Percentiles rank a stretch among this genome's conserved stretches.
Evolutionary conservation across 2,329 filamentous ascomycete species (phyloP).

Genomic region (Venturia effusa): DNA sequence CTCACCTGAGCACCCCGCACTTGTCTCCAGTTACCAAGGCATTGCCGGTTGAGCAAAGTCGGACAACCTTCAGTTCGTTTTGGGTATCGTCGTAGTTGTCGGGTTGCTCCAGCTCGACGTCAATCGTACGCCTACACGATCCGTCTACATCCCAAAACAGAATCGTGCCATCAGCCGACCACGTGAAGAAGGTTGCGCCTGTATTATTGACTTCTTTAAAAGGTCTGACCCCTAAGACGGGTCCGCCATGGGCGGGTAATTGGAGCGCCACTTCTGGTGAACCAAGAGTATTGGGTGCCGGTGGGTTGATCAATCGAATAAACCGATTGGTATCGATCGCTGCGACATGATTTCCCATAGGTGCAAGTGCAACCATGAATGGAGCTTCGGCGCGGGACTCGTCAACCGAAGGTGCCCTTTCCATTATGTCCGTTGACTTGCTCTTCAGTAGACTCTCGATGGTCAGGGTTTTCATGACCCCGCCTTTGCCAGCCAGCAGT

Average conservation of each 20-base stretch:
- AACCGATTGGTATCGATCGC: slow-evolving; percentile 63
- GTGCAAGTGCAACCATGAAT: slow-evolving; percentile 14
- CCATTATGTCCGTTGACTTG: neutral
- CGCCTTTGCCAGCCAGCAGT: slow-evolving; percentile 58
- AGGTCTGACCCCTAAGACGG: slow-evolving; percentile 59
- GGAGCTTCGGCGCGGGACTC: neutral
- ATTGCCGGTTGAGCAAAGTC: slow-evolving; percentile 49
- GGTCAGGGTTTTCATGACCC: slow-evolving; percentile 35
- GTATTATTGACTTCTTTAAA: slow-evolving; percentile 49
- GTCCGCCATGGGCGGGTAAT: slow-evolving; percentile 46
- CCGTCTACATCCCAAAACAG: slow-evolving; percentile 76
- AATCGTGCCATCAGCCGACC: slow-evolving; percentile 71
- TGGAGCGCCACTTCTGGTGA: slow-evolving; percentile 25
- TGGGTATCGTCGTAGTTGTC: slow-evolving; percentile 32
- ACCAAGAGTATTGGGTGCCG: slow-evolving; percentile 22
- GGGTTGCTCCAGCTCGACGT: slow-evolving; percentile 58
- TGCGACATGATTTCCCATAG: slow-evolving; percentile 17
- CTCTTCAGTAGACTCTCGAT: slow-evolving; percentile 22
- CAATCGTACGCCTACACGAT: slow-evolving; percentile 50
- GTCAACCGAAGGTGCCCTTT: neutral
- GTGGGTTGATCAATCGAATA: slow-evolving; percentile 52
- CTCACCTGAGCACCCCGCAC: slow-evolving; percentile 61
- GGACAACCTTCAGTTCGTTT: slow-evolving; percentile 49
- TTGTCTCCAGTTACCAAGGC: slow-evolving; percentile 77
- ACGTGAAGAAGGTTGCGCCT: slow-evolving; percentile 72